Evolutionary conservation across 768 basidiomycete species (phyloP).

Genomic region (Clitopilus hobsonii): DNA sequence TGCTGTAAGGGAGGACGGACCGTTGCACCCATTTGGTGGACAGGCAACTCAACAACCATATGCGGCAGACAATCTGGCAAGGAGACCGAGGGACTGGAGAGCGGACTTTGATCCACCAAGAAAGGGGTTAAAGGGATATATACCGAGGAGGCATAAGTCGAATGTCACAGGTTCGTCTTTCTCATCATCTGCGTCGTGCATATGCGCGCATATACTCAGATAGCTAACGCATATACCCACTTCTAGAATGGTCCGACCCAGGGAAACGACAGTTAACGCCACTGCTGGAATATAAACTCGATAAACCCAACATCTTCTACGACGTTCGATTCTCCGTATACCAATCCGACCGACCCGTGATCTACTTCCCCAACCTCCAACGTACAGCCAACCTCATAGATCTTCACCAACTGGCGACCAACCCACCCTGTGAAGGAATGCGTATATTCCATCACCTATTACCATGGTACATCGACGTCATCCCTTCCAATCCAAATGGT

Average conservation of each 20-base stretch:
- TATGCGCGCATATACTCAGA: conserved; percentile 6
- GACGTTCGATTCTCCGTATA: conserved; percentile 38
- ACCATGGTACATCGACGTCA: conserved; percentile 68
- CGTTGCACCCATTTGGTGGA: conserved; percentile 16
- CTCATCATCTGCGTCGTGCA: background rate
- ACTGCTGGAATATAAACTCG: conserved; percentile 21
- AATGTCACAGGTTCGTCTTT: conserved; percentile 27
- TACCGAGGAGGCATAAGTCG: conserved; percentile 21
- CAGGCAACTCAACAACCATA: conserved; percentile 25
- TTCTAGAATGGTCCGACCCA: conserved; percentile 20
- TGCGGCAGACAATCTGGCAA: conserved; percentile 28
- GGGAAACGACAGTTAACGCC: conserved; percentile 25
- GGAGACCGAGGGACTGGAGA: conserved; percentile 39
- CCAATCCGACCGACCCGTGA: conserved; percentile 16
- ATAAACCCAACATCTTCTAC: conserved; percentile 34
- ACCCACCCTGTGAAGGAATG: conserved; percentile 44
- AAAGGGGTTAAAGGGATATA: conserved; percentile 18
- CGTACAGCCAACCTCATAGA: conserved; percentile 43
- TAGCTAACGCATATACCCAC: conserved; percentile 15
- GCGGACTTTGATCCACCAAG: conserved; percentile 32
- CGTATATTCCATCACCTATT: conserved; percentile 52
- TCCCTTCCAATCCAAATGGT: conserved; percentile 40
- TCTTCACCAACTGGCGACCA: conserved; percentile 48
- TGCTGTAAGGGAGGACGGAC: background rate
- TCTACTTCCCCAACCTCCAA: conserved; percentile 41